Percentiles rank a stretch among this genome's conserved stretches.
phyloP scores from a whole-genome alignment of 1,139 yeast genomes.

The Debaryomyces sp. region DNA sequence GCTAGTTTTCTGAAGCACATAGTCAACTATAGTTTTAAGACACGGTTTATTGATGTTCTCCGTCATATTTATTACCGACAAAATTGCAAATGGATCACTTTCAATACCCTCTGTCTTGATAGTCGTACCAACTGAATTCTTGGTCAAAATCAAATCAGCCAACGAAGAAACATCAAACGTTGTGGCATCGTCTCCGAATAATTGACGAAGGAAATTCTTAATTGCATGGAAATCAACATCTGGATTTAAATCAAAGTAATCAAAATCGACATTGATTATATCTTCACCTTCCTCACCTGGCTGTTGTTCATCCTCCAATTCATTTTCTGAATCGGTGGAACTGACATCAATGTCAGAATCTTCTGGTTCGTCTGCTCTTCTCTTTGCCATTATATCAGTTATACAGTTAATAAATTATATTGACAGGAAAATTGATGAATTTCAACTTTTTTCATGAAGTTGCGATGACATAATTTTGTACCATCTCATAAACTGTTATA shows the following conservation, averaged over 20 bases:
- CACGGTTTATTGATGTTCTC: slow-evolving; percentile 50
- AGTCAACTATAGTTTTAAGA: slow-evolving; percentile 53
- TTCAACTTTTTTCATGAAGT: not conserved
- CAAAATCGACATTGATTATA: slow-evolving; percentile 88
- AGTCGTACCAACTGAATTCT: slow-evolving; percentile 79
- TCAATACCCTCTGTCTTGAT: slow-evolving; percentile 94
- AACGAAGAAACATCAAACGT: slow-evolving; percentile 74
- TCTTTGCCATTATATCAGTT: slow-evolving; percentile 45
- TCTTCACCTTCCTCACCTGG: slow-evolving; percentile 53
- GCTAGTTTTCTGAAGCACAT: slow-evolving; percentile 57
- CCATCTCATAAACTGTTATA: not conserved
- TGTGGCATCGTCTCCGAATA: slow-evolving; percentile 81
- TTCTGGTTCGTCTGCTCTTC: slow-evolving; percentile 50
- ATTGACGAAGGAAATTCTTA: slow-evolving; percentile 81
- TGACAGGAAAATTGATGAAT: not conserved
- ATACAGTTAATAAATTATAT: not conserved
- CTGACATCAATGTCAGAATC: slow-evolving; percentile 76
- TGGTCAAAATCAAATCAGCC: slow-evolving; percentile 73
- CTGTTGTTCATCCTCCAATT: slow-evolving; percentile 26
- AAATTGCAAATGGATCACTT: slow-evolving; percentile 89
- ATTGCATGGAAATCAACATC: slow-evolving; percentile 91
- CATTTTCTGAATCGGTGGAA: slow-evolving; percentile 55
- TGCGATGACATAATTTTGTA: slow-evolving; percentile 6
- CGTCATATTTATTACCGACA: slow-evolving; percentile 68
- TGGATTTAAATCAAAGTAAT: slow-evolving; percentile 84